Conservation (phyloP, 139 green algal species). For the Closterium sp. region DNA sequence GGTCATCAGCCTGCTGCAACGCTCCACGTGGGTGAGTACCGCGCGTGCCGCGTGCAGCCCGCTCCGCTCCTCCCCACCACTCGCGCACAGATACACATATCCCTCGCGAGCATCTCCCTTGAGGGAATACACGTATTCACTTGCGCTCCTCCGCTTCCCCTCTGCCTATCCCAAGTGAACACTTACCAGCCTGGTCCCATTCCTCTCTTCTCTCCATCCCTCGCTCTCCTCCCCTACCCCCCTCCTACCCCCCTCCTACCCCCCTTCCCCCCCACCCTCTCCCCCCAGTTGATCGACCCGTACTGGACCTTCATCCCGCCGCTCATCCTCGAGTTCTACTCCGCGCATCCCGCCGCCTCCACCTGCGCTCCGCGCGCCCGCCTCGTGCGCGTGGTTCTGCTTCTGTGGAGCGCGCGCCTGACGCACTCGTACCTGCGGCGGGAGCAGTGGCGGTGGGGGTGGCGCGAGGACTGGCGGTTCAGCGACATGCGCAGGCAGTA, state of each 20-base stretch:
- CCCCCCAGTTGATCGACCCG: constrained; percentile 62
- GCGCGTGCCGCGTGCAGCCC: too few relatives aligned
- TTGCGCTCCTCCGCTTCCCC: too few relatives aligned
- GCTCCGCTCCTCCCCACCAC: too few relatives aligned
- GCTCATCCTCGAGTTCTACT: constrained; percentile 61
- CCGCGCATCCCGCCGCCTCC: constrained; percentile 47
- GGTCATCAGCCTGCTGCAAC: constrained; percentile 57
- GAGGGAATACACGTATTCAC: too few relatives aligned
- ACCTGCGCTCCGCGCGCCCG: constrained; percentile 10
- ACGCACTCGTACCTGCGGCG: constrained; percentile 73
- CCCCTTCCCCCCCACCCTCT: too few relatives aligned
- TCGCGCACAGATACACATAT: too few relatives aligned
- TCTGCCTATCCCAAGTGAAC: not conserved
- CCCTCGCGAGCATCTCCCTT: too few relatives aligned
- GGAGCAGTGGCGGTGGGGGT: constrained; percentile 66
- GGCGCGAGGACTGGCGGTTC: constrained; percentile 72
- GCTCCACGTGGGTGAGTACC: constrained; percentile 49
- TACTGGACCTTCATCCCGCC: constrained; percentile 69
- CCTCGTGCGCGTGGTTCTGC: constrained; percentile 49
- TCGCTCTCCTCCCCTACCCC: too few relatives aligned
- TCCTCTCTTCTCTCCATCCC: not conserved
- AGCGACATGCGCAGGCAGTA: constrained; percentile 55
- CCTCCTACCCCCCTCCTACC: not conserved
- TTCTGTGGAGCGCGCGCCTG: constrained; percentile 60
- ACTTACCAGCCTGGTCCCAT: not conserved